Conservation (phyloP, 306 rosid species). For the Luffa acutangula region DNA sequence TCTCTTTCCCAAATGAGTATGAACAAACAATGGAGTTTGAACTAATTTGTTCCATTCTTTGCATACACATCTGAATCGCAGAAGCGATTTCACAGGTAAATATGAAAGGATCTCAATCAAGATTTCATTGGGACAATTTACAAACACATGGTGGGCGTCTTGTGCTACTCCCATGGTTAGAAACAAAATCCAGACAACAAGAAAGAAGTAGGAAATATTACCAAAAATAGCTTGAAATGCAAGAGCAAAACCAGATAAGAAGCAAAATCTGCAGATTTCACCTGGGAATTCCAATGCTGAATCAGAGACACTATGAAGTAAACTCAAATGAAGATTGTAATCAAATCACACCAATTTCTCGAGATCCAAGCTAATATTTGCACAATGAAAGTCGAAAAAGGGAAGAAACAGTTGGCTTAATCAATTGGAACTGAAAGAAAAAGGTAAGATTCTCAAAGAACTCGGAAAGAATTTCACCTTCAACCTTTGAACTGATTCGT, state of each 20-base stretch:
- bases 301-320: neutral
- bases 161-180: neutral
- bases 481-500: neutral
- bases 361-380: neutral
- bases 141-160: neutral
- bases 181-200: neutral
- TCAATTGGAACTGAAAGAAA: neutral
- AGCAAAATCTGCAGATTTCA: neutral
- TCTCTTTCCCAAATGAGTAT: neutral
- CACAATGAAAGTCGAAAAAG: neutral
- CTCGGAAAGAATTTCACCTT: neutral
- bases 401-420: neutral
- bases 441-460: neutral
- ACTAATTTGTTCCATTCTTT: constrained; percentile 2
- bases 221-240: neutral
- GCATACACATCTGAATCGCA: constrained; percentile 5
- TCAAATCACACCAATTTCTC: neutral
- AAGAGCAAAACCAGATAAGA: neutral
- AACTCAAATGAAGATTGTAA: neutral
- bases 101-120: neutral
- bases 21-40: neutral
- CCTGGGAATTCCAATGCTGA: neutral
- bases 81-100: constrained; percentile 8
- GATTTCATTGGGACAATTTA: neutral
- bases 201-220: neutral